These are phyloP conservation scores for Penicillium italicum DNA, from an alignment of 2,329 filamentous ascomycete species.

Conservation along the genomic window DNA sequence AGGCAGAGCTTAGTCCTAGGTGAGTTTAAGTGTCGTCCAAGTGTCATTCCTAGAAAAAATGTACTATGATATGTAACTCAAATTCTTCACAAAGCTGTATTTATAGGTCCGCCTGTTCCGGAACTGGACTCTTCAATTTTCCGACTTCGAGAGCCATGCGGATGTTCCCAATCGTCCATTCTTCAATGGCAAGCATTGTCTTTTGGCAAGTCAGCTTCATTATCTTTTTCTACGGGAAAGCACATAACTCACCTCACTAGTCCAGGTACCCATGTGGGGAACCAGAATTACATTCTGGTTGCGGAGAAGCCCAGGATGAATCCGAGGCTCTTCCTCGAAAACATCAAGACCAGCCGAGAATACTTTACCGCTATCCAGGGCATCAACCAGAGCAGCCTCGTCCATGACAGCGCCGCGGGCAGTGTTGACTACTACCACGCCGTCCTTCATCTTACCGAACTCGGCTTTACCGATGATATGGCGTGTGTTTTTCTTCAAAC, in stretches of 20 bases:
- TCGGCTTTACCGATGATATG: slow-evolving; percentile 71
- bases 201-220: slow-evolving; percentile 18
- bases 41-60: no score
- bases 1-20: no score
- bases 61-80: no score
- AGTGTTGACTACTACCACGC: slow-evolving; percentile 76
- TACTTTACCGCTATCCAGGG: slow-evolving; percentile 67
- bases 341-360: slow-evolving; percentile 73
- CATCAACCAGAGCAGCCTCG: slow-evolving; percentile 72
- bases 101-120: slow-evolving; percentile 59
- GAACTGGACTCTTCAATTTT: slow-evolving; percentile 65
- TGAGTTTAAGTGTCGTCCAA: no score
- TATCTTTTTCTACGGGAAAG: neutral
- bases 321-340: slow-evolving; percentile 73
- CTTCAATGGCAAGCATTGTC: slow-evolving; percentile 63
- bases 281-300: slow-evolving; percentile 72
- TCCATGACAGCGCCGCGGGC: slow-evolving; percentile 79
- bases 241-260: slow-evolving; percentile 52
- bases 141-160: slow-evolving; percentile 59
- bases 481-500: slow-evolving; percentile 57
- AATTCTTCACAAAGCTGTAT: no score
- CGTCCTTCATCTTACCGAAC: slow-evolving; percentile 73
- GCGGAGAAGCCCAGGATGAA: slow-evolving; percentile 67
- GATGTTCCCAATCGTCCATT: slow-evolving; percentile 70
- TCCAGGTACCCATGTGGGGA: slow-evolving; percentile 85